Conservation (phyloP, 1,139 yeast species). For the Suhomyces bokatorum region DNA sequence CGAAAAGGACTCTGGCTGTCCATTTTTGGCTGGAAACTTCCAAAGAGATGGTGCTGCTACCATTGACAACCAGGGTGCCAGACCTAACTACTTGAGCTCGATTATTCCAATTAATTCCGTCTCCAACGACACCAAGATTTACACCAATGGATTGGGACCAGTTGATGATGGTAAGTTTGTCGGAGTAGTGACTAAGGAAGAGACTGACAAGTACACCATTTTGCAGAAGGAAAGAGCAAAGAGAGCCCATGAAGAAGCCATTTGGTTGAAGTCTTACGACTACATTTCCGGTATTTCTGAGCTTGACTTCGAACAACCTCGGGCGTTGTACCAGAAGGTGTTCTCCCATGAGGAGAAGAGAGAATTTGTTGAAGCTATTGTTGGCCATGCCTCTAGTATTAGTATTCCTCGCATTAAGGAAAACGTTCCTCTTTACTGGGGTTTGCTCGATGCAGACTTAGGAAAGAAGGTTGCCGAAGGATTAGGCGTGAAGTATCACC, state of each 20-base stretch:
- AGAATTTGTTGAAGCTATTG: slow-evolving; percentile 36
- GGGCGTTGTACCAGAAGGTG: slow-evolving; percentile 40
- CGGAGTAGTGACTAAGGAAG: slow-evolving; percentile 31
- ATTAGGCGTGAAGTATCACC: slow-evolving; percentile 32
- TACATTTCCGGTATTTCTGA: slow-evolving; percentile 42
- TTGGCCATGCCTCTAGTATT: slow-evolving; percentile 39
- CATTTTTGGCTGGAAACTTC: slow-evolving; percentile 39
- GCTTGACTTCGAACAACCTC: slow-evolving; percentile 46
- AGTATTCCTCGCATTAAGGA: slow-evolving; percentile 29
- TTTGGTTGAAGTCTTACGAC: slow-evolving; percentile 39
- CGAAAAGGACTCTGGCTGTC: slow-evolving; percentile 24
- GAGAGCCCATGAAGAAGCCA: slow-evolving; percentile 35
- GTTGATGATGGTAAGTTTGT: slow-evolving; percentile 21
- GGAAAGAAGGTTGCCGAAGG: slow-evolving; percentile 37
- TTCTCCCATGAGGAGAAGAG: slow-evolving; percentile 30
- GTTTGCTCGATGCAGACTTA: slow-evolving; percentile 33
- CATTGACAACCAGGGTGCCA: slow-evolving; percentile 22
- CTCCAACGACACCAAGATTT: slow-evolving; percentile 18
- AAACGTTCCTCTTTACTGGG: slow-evolving; percentile 42
- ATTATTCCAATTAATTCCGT: slow-evolving; percentile 23
- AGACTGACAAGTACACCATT: slow-evolving; percentile 25
- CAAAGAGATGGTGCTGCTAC: slow-evolving; percentile 41
- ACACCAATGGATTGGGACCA: slow-evolving; percentile 21
- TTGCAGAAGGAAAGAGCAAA: slow-evolving; percentile 26
- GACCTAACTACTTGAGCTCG: slow-evolving; percentile 36